phyloP scores from a whole-genome alignment of 2,329 filamentous ascomycete species.

The Fusarium sp. region DNA sequence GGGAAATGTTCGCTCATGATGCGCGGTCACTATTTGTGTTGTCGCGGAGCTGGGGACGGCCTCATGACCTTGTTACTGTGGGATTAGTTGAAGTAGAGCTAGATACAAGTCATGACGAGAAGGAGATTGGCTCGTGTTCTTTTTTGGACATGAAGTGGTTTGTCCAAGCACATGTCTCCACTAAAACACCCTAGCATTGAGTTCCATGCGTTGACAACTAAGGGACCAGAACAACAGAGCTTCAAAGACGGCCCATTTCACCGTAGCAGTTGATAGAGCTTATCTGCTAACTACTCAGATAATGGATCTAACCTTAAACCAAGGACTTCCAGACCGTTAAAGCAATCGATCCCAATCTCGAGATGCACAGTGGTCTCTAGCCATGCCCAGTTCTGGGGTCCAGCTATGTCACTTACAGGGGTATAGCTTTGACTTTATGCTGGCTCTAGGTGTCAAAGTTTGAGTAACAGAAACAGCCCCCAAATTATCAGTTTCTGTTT shows the following conservation, averaged over 20 bases:
- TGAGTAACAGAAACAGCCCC: background rate
- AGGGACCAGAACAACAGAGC: background rate
- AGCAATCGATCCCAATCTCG: fast-evolving
- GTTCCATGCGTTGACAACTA: slow-evolving; percentile 1
- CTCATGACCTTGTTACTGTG: slow-evolving; percentile 37
- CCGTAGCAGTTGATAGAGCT: too few species aligned
- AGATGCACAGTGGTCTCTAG: background rate
- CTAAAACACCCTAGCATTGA: slow-evolving; percentile 22
- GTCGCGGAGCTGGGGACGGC: slow-evolving; percentile 23
- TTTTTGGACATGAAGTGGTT: slow-evolving; percentile 17
- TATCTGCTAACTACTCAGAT: too few species aligned
- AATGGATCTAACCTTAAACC: fast-evolving
- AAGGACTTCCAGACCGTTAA: too few species aligned
- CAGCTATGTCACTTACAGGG: background rate
- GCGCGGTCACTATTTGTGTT: slow-evolving; percentile 19
- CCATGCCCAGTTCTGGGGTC: background rate
- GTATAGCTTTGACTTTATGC: background rate
- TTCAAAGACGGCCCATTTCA: background rate
- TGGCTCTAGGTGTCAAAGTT: background rate
- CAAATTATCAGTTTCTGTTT: background rate
- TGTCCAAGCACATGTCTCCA: background rate
- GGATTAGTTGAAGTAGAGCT: background rate
- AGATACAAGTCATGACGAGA: slow-evolving; percentile 29
- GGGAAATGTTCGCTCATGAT: slow-evolving; percentile 84
- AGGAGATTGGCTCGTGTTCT: slow-evolving; percentile 36